Evolutionary conservation across 352 stramenopile species (phyloP).

Genomic region (Pilasporangium apinafurcum): DNA sequence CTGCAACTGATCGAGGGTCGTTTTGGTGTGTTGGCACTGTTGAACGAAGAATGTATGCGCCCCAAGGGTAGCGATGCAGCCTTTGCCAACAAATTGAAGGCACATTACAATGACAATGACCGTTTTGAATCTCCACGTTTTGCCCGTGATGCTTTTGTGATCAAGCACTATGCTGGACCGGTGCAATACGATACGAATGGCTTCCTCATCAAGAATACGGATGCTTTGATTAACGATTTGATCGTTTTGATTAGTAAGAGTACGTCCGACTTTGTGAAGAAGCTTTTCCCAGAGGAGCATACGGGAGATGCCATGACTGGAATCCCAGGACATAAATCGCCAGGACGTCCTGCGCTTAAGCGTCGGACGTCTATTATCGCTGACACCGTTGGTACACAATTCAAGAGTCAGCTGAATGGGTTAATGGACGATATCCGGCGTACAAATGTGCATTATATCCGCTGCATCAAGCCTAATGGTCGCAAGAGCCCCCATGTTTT

Average conservation of each 20-base stretch:
- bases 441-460: conserved; percentile 97
- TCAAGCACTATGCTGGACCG: conserved; percentile 95
- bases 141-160: conserved; percentile 87
- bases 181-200: conserved; percentile 91
- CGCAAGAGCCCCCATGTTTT: conserved; percentile 88
- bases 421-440: conserved; percentile 94
- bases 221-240: conserved; percentile 92
- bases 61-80: conserved; percentile 82
- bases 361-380: conserved; percentile 79
- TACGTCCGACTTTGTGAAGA: conserved; percentile 62
- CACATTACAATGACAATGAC: conserved; percentile 85
- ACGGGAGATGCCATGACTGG: conserved; percentile 36
- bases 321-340: conserved; percentile 17
- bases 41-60: conserved; percentile 93
- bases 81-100: conserved; percentile 86
- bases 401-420: conserved; percentile 90
- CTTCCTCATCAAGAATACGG: conserved; percentile 97
- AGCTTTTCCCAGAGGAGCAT: conserved; percentile 72
- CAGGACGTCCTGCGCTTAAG: conserved; percentile 32
- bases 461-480: conserved; percentile 98
- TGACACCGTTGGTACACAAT: conserved; percentile 87
- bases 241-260: conserved; percentile 75
- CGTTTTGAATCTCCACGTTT: conserved; percentile 82
- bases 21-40: conserved; percentile 86
- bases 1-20: conserved; percentile 86